Percentiles rank a stretch among this genome's conserved stretches.
Conservation (phyloP, 495 filamentous ascomycete species). For the Xylaria acuta region DNA sequence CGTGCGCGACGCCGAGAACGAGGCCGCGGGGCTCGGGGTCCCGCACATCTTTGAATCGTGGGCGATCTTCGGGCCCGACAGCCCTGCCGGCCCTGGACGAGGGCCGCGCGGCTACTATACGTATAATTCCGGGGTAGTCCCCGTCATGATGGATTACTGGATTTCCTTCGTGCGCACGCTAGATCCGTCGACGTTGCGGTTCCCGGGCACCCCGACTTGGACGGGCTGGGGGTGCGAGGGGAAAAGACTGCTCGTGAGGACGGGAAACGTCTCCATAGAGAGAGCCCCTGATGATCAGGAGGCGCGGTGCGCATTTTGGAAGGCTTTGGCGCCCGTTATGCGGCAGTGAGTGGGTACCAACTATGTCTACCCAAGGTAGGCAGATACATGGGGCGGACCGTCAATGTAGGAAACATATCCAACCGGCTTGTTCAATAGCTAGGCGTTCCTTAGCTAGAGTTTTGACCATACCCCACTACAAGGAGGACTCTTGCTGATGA, state of each 20-base stretch:
- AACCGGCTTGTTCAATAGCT: not conserved
- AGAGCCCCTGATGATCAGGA: constrained; percentile 39
- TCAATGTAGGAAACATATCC: not conserved
- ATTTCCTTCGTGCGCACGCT: constrained; percentile 48
- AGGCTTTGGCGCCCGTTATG: constrained; percentile 46
- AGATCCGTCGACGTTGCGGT: constrained; percentile 42
- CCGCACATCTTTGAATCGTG: constrained; percentile 48
- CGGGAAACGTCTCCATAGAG: constrained; percentile 44
- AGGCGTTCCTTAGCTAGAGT: too few relatives aligned
- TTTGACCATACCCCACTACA: too few relatives aligned
- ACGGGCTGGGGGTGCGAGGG: constrained; percentile 35
- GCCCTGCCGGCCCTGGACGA: constrained; percentile 20
- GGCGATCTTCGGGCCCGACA: constrained; percentile 54
- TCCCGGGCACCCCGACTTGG: constrained; percentile 41
- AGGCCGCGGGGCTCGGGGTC: constrained; percentile 37
- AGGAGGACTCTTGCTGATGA: too few relatives aligned
- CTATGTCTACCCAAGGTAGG: not conserved
- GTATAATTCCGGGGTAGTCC: constrained; percentile 44
- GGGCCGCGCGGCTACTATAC: constrained; percentile 42
- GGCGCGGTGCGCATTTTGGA: constrained; percentile 60
- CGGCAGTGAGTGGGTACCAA: constrained; percentile 35
- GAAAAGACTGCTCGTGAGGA: constrained; percentile 43
- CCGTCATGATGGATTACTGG: constrained; percentile 49
- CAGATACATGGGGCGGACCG: not conserved
- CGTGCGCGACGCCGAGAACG: constrained; percentile 36